Evolutionary conservation across 2,329 filamentous ascomycete species (phyloP).

Genomic region (Claviceps africana): DNA sequence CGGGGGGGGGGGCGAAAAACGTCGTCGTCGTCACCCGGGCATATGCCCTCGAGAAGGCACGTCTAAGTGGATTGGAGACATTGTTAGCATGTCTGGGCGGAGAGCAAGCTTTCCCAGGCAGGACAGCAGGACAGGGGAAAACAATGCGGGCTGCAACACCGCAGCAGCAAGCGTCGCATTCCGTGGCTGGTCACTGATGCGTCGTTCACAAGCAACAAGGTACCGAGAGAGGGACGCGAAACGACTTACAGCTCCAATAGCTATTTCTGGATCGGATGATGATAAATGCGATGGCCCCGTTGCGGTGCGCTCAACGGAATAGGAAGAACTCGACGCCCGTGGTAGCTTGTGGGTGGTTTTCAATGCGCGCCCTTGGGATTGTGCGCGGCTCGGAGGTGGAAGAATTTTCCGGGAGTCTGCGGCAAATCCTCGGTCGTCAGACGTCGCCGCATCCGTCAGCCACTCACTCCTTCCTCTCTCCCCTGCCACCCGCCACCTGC

Average conservation of each 20-base stretch:
- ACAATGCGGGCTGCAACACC: conserved; percentile 2
- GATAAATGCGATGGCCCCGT: conserved; percentile 29
- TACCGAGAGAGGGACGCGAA: conserved; percentile 3
- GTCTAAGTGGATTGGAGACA: conserved; percentile 8
- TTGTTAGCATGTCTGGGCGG: conserved; percentile 9
- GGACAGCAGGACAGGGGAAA: conserved; percentile 3
- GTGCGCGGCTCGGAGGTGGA: conserved; percentile 19
- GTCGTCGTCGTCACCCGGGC: neutral
- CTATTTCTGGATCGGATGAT: conserved; percentile 22
- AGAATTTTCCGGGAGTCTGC: conserved; percentile 19
- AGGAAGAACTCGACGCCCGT: conserved; percentile 32
- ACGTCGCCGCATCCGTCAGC: neutral
- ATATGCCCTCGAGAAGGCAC: conserved; percentile 3
- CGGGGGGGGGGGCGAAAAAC: neutral
- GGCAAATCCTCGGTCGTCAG: conserved; percentile 7
- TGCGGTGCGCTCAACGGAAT: conserved; percentile 24
- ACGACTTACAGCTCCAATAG: conserved; percentile 22
- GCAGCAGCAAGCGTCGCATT: conserved; percentile 1
- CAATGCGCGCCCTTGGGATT: conserved; percentile 12
- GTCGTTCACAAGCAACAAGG: neutral
- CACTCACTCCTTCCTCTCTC: neutral
- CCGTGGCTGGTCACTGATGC: conserved; percentile 6
- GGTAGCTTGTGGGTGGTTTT: conserved; percentile 20
- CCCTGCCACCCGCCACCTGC: too few species aligned
- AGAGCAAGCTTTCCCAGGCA: conserved; percentile 2